Evolutionary conservation across 108 stramenopile species (phyloP), one percentile per base, ranked within the genome.

Genomic region (Schizochytrium sp.): DNA sequence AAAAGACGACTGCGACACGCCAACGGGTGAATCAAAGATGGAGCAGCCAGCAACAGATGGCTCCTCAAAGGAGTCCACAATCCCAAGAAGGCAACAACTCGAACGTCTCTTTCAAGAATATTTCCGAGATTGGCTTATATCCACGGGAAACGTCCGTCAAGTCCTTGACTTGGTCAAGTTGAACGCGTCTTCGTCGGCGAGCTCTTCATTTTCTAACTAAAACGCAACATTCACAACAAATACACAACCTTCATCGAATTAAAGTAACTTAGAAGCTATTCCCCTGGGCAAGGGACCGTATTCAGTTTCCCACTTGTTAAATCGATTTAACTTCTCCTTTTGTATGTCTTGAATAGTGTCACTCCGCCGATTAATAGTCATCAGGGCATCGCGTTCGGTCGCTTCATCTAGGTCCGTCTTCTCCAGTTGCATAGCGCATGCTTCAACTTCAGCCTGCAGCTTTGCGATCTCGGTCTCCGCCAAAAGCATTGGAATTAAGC

Each of bases 91-190:
- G 28, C 76, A 40, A 53, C 50, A 83, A 49, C 76, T 83, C 15
- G 76, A 83, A 38, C 76, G 28, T 19, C 50, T 53, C 53, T 49
- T 83, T 40, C 76, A 83, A 40, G 53, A 83, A 2, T 17, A 3
- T 38, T 83, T 83, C 40, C 47, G 53, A 40, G 76, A 83, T 10
- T 83, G 76, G 76, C 76, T 83, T 28, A 40, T 40, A 53, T 19
- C 76, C 10, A 55, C 76, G 5, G 76, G 76, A 1, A 83, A 83
- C 47, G 76, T 53, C 50, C 76, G 76, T n/a, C 76, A 83, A 28
- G 15, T 83, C 53, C 2, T 83, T 10, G 76, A 83, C 55, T 53
- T 83, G n/a, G 5, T 83, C 76, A 83, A 83, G 53, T 40, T 83
- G 50, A 47, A 83, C 2, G 50, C 47, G 12, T 10, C 10, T 10